These are phyloP conservation scores for Collybia mongolica DNA, from an alignment of 768 basidiomycete genomes.

Conservation along the genomic window DNA sequence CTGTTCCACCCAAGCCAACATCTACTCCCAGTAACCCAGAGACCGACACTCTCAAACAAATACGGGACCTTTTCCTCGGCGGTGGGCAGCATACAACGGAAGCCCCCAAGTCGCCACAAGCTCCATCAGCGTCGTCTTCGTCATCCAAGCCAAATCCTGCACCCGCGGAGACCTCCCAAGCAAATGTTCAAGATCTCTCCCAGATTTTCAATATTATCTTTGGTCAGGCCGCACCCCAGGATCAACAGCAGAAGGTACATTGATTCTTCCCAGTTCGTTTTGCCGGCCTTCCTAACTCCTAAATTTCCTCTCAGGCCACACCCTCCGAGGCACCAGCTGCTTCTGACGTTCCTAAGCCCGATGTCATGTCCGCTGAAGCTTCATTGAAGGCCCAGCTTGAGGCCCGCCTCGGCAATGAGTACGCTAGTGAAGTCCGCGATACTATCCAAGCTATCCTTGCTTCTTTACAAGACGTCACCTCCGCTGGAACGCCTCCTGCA, in stretches of 20 bases:
- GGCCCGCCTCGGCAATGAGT: constrained; percentile 26
- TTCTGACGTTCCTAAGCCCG: constrained; percentile 3
- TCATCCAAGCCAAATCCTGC: not conserved
- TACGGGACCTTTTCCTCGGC: constrained; percentile 13
- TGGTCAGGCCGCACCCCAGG: not conserved
- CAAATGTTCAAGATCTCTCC: not conserved
- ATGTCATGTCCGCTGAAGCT: not conserved
- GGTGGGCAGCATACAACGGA: not conserved
- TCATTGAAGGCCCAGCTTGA: constrained; percentile 30
- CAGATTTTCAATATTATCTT: not conserved
- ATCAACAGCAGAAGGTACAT: not conserved
- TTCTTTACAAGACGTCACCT: constrained; percentile 24
- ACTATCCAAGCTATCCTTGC: constrained; percentile 38
- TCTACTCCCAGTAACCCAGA: not conserved
- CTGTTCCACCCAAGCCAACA: not conserved
- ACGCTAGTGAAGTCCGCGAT: constrained; percentile 32
- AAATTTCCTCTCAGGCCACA: not conserved
- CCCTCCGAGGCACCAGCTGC: not conserved
- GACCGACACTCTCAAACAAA: constrained; percentile 7
- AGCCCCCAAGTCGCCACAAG: not conserved
- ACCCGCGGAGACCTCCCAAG: too few relatives aligned
- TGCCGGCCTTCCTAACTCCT: not conserved
- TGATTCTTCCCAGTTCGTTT: not conserved
- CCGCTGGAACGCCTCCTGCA: constrained; percentile 2
- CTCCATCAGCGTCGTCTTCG: not conserved